These are phyloP conservation scores for Pythium chondricola DNA, from an alignment of 352 stramenopile genomes.

Conservation along the genomic window DNA sequence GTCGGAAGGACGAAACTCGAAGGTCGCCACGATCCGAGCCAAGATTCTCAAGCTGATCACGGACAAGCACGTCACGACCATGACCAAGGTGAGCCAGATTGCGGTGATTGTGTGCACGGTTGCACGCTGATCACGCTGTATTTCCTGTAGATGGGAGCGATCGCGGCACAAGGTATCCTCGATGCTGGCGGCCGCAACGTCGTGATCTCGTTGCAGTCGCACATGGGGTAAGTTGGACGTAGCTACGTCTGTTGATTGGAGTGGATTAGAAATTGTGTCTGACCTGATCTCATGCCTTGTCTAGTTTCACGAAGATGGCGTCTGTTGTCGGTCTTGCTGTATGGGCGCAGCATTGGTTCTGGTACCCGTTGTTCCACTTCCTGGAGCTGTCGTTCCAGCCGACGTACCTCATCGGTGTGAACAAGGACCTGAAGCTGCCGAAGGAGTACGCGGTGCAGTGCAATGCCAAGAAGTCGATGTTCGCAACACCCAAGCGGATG, in stretches of 20 bases:
- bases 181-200: constrained; percentile 98
- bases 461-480: constrained; percentile 92
- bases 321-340: constrained; percentile 94
- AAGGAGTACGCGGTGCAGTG: constrained; percentile 92
- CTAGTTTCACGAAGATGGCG: constrained; percentile 95
- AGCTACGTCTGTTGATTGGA: neutral
- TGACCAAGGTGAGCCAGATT: constrained; percentile 84
- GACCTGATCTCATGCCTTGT: neutral
- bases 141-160: constrained; percentile 89
- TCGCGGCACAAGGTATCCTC: constrained; percentile 96
- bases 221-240: constrained; percentile 70
- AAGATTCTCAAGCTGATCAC: constrained; percentile 89
- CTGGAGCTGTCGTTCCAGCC: constrained; percentile 95
- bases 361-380: constrained; percentile 99
- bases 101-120: neutral
- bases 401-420: constrained; percentile 95
- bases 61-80: constrained; percentile 97
- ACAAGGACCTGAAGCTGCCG: constrained; percentile 97
- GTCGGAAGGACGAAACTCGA: constrained; percentile 80
- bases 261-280: neutral
- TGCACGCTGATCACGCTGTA: neutral
- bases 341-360: constrained; percentile 99
- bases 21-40: constrained; percentile 78
- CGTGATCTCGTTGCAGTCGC: constrained; percentile 93
- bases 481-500: constrained; percentile 97